Evolutionary conservation across 768 basidiomycete genomes (phyloP).

Genomic region (Heimioporus sp.): DNA sequence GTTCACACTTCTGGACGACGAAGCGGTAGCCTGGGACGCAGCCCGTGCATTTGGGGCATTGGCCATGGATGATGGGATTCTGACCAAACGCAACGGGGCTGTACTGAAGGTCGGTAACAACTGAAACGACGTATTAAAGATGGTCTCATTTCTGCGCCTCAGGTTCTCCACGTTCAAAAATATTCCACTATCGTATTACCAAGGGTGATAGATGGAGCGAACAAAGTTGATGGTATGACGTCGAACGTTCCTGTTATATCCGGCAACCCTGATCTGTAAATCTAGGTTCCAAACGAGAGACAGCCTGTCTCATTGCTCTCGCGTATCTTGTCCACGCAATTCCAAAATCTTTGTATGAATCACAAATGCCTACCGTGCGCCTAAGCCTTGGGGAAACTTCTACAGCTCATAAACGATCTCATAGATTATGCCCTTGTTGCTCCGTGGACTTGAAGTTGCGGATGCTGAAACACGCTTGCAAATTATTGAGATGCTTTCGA

Average conservation of each 20-base stretch:
- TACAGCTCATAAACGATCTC: background rate
- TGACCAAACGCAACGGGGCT: conserved; percentile 78
- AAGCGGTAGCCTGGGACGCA: conserved; percentile 62
- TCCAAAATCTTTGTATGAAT: conserved; percentile 70
- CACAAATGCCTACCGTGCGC: conserved; percentile 63
- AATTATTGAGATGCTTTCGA: conserved; percentile 76
- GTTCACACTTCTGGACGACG: conserved; percentile 70
- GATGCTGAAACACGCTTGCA: conserved; percentile 71
- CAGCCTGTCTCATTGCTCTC: conserved; percentile 79
- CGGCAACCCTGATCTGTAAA: background rate
- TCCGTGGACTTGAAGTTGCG: conserved; percentile 80
- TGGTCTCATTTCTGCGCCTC: conserved; percentile 1
- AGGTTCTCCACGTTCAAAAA: conserved; percentile 77
- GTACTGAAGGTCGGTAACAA: conserved; percentile 61
- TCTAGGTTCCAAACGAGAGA: conserved; percentile 52
- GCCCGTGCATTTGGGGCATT: conserved; percentile 74
- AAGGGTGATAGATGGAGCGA: conserved; percentile 66
- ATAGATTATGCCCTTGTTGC: conserved; percentile 85
- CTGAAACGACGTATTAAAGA: background rate
- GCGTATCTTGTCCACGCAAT: conserved; percentile 77
- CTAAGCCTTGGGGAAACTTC: background rate
- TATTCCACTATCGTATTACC: conserved; percentile 74
- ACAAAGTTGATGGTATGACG: conserved; percentile 49
- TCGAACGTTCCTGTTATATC: background rate
- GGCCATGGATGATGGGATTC: conserved; percentile 53